Conservation (phyloP, 352 stramenopile genomes). For the Phytophthora hibernalis region DNA sequence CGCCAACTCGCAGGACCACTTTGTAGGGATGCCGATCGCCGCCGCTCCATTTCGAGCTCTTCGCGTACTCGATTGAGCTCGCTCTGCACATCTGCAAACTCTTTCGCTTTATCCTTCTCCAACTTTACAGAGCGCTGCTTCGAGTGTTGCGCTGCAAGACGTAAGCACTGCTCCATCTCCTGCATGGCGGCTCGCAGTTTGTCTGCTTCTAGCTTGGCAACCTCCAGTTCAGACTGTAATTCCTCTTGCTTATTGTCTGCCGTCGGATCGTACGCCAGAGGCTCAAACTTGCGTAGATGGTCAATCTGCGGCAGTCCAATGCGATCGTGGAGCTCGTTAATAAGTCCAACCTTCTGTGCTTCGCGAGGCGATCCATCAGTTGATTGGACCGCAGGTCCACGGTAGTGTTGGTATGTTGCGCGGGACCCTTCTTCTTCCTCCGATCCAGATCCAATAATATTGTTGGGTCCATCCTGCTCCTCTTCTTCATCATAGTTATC, state of each 20-base stretch:
- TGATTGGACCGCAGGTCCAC: neutral
- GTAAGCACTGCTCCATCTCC: slow-evolving; percentile 67
- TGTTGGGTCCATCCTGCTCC: slow-evolving; percentile 5
- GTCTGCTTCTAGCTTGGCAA: slow-evolving; percentile 64
- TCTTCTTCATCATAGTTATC: slow-evolving; percentile 26
- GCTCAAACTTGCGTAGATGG: slow-evolving; percentile 74
- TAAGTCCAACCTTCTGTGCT: slow-evolving; percentile 67
- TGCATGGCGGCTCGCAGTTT: slow-evolving; percentile 59
- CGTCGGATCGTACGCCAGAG: slow-evolving; percentile 55
- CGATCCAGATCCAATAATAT: slow-evolving; percentile 31
- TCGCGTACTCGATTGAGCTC: slow-evolving; percentile 61
- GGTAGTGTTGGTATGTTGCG: slow-evolving; percentile 14
- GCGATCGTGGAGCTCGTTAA: slow-evolving; percentile 78
- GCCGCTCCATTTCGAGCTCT: slow-evolving; percentile 60
- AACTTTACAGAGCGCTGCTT: slow-evolving; percentile 65
- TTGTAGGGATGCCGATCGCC: slow-evolving; percentile 40
- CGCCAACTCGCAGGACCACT: slow-evolving; percentile 35
- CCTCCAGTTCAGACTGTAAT: slow-evolving; percentile 65
- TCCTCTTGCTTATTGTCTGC: slow-evolving; percentile 54
- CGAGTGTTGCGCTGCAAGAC: slow-evolving; percentile 52
- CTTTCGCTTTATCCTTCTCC: slow-evolving; percentile 62
- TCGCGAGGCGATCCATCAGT: slow-evolving; percentile 43
- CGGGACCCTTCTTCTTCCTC: slow-evolving; percentile 24
- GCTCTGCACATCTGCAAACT: slow-evolving; percentile 56
- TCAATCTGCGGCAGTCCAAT: slow-evolving; percentile 78